A percentile compares a stretch with the other conserved stretches of the same genome.
Conservation (phyloP, 768 basidiomycete species). For the Lactifluus echinatus region DNA sequence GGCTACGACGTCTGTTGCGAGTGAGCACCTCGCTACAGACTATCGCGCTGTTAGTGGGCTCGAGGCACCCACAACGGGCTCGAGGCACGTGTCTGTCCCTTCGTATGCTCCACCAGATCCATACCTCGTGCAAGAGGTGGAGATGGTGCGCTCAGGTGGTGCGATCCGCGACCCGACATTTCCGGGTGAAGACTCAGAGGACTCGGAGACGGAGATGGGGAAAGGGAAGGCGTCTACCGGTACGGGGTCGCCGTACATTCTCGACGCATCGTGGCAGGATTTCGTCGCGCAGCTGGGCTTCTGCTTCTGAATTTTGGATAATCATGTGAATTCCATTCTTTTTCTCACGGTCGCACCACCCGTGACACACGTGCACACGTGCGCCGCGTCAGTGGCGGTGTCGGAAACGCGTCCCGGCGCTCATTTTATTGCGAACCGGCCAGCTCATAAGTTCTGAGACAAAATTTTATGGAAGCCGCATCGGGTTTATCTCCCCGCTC, state of each 20-base stretch:
- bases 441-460: no score
- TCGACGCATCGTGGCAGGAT: slow-evolving; percentile 59
- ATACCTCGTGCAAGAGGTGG: slow-evolving; percentile 19
- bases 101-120: slow-evolving; percentile 25
- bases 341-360: no score
- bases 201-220: slow-evolving; percentile 7
- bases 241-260: slow-evolving; percentile 25
- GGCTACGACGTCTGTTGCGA: neutral
- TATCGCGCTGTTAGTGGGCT: slow-evolving; percentile 15
- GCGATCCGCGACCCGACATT: neutral
- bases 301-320: no score
- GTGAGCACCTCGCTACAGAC: slow-evolving; percentile 9
- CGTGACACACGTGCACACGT: no score
- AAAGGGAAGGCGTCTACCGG: neutral
- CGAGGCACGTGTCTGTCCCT: slow-evolving; percentile 27
- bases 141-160: slow-evolving; percentile 15
- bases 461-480: no score
- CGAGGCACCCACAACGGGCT: slow-evolving; percentile 9
- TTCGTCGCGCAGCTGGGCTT: slow-evolving; percentile 64
- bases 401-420: no score
- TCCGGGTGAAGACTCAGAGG: slow-evolving; percentile 15
- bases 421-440: no score
- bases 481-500: no score
- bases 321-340: no score
- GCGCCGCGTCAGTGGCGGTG: no score